Conservation (phyloP, 805 yeast genomes). For the Saccharomycopsis sp. region DNA sequence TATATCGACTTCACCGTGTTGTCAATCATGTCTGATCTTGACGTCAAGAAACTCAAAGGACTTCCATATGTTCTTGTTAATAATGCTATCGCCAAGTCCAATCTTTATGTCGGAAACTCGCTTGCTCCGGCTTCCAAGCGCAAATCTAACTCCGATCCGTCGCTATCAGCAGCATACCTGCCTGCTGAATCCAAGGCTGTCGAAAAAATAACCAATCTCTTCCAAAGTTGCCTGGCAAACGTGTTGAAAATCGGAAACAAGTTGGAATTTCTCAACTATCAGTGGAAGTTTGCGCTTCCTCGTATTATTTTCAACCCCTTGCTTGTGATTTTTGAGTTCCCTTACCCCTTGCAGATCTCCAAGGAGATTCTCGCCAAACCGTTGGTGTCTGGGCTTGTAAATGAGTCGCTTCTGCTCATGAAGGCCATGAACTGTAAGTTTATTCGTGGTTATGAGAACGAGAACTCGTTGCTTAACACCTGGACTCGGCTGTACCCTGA, state of each 20-base stretch:
- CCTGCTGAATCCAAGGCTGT: slow-evolving; percentile 30
- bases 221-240: slow-evolving; percentile 35
- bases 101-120: slow-evolving; percentile 31
- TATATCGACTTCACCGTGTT: slow-evolving; percentile 35
- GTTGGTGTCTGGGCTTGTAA: slow-evolving; percentile 68
- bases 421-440: slow-evolving; percentile 73
- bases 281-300: slow-evolving; percentile 83
- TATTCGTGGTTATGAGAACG: slow-evolving; percentile 64
- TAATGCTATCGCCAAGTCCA: neutral
- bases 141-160: too few relatives aligned
- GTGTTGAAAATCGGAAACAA: slow-evolving; percentile 43
- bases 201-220: slow-evolving; percentile 32
- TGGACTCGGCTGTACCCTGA: slow-evolving; percentile 44
- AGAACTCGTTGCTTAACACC: slow-evolving; percentile 47
- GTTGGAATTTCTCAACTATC: slow-evolving; percentile 59
- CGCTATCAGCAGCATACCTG: slow-evolving; percentile 36
- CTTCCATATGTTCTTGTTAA: slow-evolving; percentile 28
- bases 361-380: slow-evolving; percentile 80
- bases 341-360: slow-evolving; percentile 50
- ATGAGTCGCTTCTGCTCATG: slow-evolving; percentile 66
- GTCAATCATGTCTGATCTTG: slow-evolving; percentile 58
- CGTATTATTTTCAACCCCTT: slow-evolving; percentile 73
- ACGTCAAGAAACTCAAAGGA: slow-evolving; percentile 39
- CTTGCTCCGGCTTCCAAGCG: slow-evolving; percentile 28
- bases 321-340: slow-evolving; percentile 64